Conservation (phyloP, 306 rosid genomes). For the Canavalia gladiata region DNA sequence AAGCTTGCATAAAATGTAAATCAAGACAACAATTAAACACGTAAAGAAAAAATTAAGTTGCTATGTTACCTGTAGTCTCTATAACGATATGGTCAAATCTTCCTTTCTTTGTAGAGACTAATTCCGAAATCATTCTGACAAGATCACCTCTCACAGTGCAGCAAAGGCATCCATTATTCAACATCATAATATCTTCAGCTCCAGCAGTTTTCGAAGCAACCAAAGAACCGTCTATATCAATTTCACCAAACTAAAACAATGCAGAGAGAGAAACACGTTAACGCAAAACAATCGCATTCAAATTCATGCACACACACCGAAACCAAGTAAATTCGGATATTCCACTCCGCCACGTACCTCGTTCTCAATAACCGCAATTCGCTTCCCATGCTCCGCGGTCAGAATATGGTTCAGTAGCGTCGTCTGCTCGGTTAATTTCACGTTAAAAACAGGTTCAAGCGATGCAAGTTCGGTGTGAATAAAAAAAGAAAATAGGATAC, state of each 20-base stretch:
- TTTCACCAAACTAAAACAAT: conserved; percentile 78
- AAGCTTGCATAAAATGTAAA: background rate
- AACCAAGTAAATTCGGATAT: background rate
- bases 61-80: conserved; percentile 78
- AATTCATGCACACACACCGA: background rate
- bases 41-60: background rate
- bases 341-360: conserved; percentile 32
- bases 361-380: conserved; percentile 93
- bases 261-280: conserved; percentile 33
- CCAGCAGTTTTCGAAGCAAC: conserved; percentile 88
- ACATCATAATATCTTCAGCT: conserved; percentile 94
- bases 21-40: background rate
- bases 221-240: conserved; percentile 95
- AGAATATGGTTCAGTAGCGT: conserved; percentile 92
- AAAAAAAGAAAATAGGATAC: conserved; percentile 42
- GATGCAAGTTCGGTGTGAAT: background rate
- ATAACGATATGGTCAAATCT: conserved; percentile 92
- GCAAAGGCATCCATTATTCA: conserved; percentile 96
- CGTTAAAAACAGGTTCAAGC: conserved; percentile 29
- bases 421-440: conserved; percentile 66
- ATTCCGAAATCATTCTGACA: conserved; percentile 86
- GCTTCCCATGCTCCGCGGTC: conserved; percentile 92
- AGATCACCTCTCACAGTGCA: conserved; percentile 99
- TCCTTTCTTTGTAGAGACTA: conserved; percentile 84
- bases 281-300: conserved; percentile 6